Evolutionary conservation across 2,329 filamentous ascomycete genomes (phyloP).

Genomic region (Cephalotrichum gorgonifer): DNA sequence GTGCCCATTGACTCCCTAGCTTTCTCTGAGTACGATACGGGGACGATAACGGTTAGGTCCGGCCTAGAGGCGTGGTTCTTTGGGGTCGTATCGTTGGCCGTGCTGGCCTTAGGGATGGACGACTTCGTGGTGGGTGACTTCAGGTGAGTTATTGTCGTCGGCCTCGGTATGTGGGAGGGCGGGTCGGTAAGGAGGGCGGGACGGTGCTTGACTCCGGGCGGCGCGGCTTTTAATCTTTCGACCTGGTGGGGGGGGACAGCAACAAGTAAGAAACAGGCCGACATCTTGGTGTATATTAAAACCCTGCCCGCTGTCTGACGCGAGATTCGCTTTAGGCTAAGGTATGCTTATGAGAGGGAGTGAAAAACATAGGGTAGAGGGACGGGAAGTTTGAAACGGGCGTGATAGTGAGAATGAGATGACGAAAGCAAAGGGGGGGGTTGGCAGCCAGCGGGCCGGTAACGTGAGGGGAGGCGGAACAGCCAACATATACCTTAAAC

Average conservation of each 20-base stretch:
- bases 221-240: slow-evolving; percentile 1
- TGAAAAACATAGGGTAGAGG: too few relatives aligned
- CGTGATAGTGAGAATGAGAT: neutral
- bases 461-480: neutral
- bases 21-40: neutral
- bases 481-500: slow-evolving; percentile 2
- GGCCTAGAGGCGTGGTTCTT: neutral
- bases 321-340: neutral
- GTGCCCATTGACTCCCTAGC: slow-evolving; percentile 1
- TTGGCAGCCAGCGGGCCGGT: neutral
- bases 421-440: neutral
- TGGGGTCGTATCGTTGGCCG: neutral
- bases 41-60: neutral
- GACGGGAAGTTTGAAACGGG: neutral
- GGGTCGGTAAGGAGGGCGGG: slow-evolving; percentile 2
- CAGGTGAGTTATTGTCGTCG: neutral
- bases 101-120: neutral
- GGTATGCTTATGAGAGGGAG: neutral
- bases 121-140: neutral
- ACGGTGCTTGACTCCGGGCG: neutral
- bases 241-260: neutral
- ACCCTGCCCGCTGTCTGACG: neutral
- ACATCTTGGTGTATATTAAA: neutral
- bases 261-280: neutral
- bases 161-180: neutral